Evolutionary conservation across 208 protist genomes (phyloP), one percentile per base, ranked within the genome.

Genomic region (Leptomonas seymouri): DNA sequence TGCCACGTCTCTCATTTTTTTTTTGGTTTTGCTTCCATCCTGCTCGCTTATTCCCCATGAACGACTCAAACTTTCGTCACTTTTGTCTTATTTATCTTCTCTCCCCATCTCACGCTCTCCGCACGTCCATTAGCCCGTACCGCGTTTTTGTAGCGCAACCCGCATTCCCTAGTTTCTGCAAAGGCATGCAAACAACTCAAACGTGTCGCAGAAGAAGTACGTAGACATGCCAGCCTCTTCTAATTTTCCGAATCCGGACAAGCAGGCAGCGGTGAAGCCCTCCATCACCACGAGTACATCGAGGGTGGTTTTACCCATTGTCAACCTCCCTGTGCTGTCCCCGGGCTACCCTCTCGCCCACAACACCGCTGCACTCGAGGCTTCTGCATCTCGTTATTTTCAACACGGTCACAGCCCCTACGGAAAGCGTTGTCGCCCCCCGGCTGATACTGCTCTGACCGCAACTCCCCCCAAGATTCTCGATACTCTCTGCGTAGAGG

Each of bases 281-380:
- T 12, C 34, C 36, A 6, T 1, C 4, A n/a, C 36, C 23, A n/a
- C 55, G 6, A 39, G 3, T 11, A 31, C n/a, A 12, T 18, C 9
- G 28, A 8, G 20, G 30, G 36, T 45, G 8, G 28, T 53, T 8
- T 23, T 77, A 5, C 71, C 71, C 7, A 45, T 34, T 3, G 64
- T 77, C 39, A 39, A 42, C 49, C 34, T 77, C 30, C 71, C 71
- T 23, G 46, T 71, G 56, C 50, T 62, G 3, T 50, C 71, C n/a
- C 71, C 71, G 8, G 71, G 71, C 21, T 39, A 56, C 23, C 42
- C 63, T 16, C 58, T 77, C 11, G 56, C 71, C n/a, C 15, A 4
- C 18, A 71, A 50, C 45, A 67, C 64, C 30, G 50, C 58, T 8
- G 71, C 55, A 15, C 23, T 77, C 14, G 71, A 77, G 64, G 64